Base-by-base conservation (phyloP, 495 filamentous ascomycete species). In the Daldinia decipiens region DNA sequence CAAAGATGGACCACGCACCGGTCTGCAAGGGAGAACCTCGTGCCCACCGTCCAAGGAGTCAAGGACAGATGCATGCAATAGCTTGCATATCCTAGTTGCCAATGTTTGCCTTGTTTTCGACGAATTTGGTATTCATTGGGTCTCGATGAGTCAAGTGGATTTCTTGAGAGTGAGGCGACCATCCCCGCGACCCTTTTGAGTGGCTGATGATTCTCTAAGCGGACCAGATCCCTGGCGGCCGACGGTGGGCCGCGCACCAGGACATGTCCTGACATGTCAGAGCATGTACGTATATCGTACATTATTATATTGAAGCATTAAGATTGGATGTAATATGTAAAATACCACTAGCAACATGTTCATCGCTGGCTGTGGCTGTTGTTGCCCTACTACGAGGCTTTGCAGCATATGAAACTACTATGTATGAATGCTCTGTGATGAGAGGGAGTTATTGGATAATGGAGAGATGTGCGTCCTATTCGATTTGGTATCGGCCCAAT, bases 21-120 rank as follows among this genome's bases (percentile, higher is more conserved):
- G 64, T 65, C 68, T 77, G 75, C 75, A 76, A 77, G 71, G 70
- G 74, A 74, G 70, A 75, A 76, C 73, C 75, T 77, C 75, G 75
- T 77, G 75, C 73, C 57, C 75, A 61, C 62, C 55, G 71, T 67
- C 70, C 73, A 67, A 24, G 43, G 43, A 47, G 43, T 47, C 17
- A 24, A 77, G 73, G 71, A 62, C 60, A 72, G 67, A 65, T 74
- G 75, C 75, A 77, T 77, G 68, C 61, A 68, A 76, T 75, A 68
- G 60, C 70, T 66, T 73, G 65, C 68, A 66, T 72, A 61, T 64
- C 72, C 71, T 67, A 73, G 73, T 61, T 74, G 59, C 73, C 56
- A 65, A 62, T 72, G 75, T 74, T 72, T 74, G 73, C 56, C 69
- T 73, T 67, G 72, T 63, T 68, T 68, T 62, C 60, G 62, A 68